Evolutionary conservation across 768 basidiomycete species (phyloP), one percentile per base, ranked within the genome.

Genomic region (Daedalea quercina): DNA sequence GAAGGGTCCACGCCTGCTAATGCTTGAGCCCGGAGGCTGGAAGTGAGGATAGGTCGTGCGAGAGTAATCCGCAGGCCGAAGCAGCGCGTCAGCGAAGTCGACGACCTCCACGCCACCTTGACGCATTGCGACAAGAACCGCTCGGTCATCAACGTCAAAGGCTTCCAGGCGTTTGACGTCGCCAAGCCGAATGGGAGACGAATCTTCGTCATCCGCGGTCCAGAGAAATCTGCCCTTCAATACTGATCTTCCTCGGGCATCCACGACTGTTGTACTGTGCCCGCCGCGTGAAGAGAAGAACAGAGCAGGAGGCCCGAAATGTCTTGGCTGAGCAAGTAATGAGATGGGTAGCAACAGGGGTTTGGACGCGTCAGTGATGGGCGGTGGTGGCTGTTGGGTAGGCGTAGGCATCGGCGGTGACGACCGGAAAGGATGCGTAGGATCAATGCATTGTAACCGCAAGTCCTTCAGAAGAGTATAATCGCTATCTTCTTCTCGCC

Each of bases 261-360:
- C 90, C 17, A 93, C 90, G 49, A 93, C 89, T 3, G 87, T 76
- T 0, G 90, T 93, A 60, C 90, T 93, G 61, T 91, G 89, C 0
- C 90, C 90, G 20, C 90, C 90, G n/a, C 90, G 83, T 9, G 89
- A 87, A 9, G 90, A 90, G 66, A 79, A 93, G 70, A 93, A 93
- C 17, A 93, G 67, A 1, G 90, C 87, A 3, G 90, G 90, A 22
- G 90, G 90, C 0, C 90, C 90, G 60, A 90, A 93, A 64, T 90
- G 89, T 35, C 75, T 77, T 9, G 90, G 85, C 59, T 93, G 90
- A 13, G 82, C 63, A 19, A 93, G 73, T 6, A 93, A 74, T 17
- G 90, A 92, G 49, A 90, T 84, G 0, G 89, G 89, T 7, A 70
- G 65, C 23, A 92, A 73, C 0, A 92, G 68, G 1, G 85, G 82